A percentile compares a stretch with the other conserved stretches of the same genome.
phyloP scores from a whole-genome alignment of 345 rosid species.

The Gossypium ekmanianum region DNA sequence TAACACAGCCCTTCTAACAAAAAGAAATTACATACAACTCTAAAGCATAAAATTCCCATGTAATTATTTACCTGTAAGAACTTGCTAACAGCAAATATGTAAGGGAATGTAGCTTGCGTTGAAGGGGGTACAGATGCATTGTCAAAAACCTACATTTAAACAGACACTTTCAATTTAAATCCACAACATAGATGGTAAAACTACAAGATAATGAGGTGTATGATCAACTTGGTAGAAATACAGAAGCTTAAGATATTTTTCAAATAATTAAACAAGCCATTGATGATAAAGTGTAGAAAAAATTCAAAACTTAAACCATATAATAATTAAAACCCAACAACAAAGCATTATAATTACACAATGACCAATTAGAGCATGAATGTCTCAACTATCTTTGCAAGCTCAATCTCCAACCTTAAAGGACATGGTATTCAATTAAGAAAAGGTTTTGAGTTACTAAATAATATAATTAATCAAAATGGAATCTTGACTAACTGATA shows the following conservation, averaged over 20 bases:
- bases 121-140: slow-evolving; percentile 76
- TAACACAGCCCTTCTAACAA: neutral
- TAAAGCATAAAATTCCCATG: neutral
- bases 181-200: slow-evolving; percentile 7
- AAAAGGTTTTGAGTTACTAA: neutral
- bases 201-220: neutral
- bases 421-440: neutral
- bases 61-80: slow-evolving; percentile 57
- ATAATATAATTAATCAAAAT: neutral
- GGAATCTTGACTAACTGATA: neutral
- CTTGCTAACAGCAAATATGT: slow-evolving; percentile 79
- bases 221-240: neutral
- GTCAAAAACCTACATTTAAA: slow-evolving; percentile 57
- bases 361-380: neutral
- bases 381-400: neutral
- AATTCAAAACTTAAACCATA: neutral
- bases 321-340: neutral
- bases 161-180: neutral
- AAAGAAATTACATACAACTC: neutral
- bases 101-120: slow-evolving; percentile 79
- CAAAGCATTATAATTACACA: neutral
- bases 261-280: neutral
- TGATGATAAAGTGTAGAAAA: neutral
- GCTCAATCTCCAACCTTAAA: neutral
- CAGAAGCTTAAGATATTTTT: neutral